Evolutionary conservation across 768 basidiomycete species (phyloP).

Genomic region (Amylocystis lapponica): DNA sequence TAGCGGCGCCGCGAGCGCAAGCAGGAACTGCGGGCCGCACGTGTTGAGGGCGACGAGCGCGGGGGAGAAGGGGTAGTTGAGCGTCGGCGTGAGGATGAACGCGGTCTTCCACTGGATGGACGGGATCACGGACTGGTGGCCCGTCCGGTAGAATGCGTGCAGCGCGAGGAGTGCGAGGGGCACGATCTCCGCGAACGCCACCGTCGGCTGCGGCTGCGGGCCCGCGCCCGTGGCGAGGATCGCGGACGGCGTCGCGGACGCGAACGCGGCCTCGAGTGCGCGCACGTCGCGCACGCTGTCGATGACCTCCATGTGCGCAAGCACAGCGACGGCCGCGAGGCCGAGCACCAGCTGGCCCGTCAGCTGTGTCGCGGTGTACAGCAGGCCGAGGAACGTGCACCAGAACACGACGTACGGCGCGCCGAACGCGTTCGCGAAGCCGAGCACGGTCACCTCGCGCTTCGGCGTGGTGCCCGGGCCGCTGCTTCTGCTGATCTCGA

Average conservation of each 20-base stretch:
- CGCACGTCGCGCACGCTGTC: slow-evolving; percentile 76
- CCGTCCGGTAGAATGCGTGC: slow-evolving; percentile 79
- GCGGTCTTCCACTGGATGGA: slow-evolving; percentile 95
- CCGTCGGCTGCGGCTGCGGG: slow-evolving; percentile 17
- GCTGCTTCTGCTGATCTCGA: slow-evolving; percentile 46
- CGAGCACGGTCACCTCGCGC: slow-evolving; percentile 57
- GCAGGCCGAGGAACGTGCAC: slow-evolving; percentile 53
- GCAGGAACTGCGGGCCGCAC: slow-evolving; percentile 63
- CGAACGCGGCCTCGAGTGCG: slow-evolving; percentile 46
- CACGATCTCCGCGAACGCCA: slow-evolving; percentile 62
- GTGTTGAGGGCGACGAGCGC: slow-evolving; percentile 74
- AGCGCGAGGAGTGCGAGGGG: slow-evolving; percentile 73
- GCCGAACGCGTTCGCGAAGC: slow-evolving; percentile 88
- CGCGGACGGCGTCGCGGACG: slow-evolving; percentile 39
- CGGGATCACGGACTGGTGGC: slow-evolving; percentile 85
- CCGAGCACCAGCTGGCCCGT: slow-evolving; percentile 78
- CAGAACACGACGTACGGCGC: slow-evolving; percentile 84
- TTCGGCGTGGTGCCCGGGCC: slow-evolving; percentile 9
- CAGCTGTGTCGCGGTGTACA: slow-evolving; percentile 67
- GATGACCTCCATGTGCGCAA: slow-evolving; percentile 75
- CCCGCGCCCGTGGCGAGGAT: slow-evolving; percentile 32
- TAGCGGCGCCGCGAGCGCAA: slow-evolving; percentile 63
- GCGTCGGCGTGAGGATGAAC: slow-evolving; percentile 69
- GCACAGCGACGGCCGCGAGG: slow-evolving; percentile 54
- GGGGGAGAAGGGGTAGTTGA: slow-evolving; percentile 70